Percentiles rank a stretch among this genome's conserved stretches.
These are phyloP conservation scores for Linum trigynum DNA, from an alignment of 345 rosid genomes.

Conservation along the genomic window DNA sequence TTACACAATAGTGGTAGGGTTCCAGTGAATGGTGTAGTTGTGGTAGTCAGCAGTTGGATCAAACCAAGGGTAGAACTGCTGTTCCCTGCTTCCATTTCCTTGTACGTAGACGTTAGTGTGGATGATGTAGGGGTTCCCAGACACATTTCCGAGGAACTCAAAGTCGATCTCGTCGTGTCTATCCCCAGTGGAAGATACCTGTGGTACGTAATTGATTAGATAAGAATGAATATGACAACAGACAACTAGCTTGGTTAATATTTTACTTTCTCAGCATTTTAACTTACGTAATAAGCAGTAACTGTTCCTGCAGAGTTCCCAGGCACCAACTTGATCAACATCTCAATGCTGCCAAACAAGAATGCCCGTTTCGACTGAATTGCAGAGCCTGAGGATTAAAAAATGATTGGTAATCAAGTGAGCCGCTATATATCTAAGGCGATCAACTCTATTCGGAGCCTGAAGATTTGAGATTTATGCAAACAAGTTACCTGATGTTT, in stretches of 20 bases:
- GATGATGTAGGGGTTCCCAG: slow-evolving; percentile 58
- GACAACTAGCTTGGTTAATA: not conserved
- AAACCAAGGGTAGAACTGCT: too few relatives aligned
- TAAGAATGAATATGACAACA: not conserved
- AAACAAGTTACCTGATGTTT: slow-evolving; percentile 35
- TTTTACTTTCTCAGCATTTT: not conserved
- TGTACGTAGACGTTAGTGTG: slow-evolving; percentile 59
- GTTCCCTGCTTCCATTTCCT: slow-evolving; percentile 40
- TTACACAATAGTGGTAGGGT: slow-evolving; percentile 54
- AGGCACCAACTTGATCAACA: slow-evolving; percentile 73
- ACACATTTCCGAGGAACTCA: slow-evolving; percentile 61
- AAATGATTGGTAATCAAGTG: not conserved
- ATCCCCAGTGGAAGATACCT: slow-evolving; percentile 39
- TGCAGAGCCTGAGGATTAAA: slow-evolving; percentile 38
- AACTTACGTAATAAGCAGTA: slow-evolving; percentile 52
- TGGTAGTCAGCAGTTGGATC: too few relatives aligned
- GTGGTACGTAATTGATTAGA: slow-evolving; percentile 9
- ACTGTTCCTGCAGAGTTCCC: slow-evolving; percentile 86
- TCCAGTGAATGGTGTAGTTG: slow-evolving; percentile 20
- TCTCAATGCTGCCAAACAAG: slow-evolving; percentile 66
- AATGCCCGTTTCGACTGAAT: slow-evolving; percentile 47
- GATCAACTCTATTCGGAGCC: not conserved
- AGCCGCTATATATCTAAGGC: not conserved
- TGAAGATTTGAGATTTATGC: not conserved
- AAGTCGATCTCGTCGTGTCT: slow-evolving; percentile 66